Base-by-base conservation (phyloP, 345 rosid species). In the Eutrema heterophyllum region DNA sequence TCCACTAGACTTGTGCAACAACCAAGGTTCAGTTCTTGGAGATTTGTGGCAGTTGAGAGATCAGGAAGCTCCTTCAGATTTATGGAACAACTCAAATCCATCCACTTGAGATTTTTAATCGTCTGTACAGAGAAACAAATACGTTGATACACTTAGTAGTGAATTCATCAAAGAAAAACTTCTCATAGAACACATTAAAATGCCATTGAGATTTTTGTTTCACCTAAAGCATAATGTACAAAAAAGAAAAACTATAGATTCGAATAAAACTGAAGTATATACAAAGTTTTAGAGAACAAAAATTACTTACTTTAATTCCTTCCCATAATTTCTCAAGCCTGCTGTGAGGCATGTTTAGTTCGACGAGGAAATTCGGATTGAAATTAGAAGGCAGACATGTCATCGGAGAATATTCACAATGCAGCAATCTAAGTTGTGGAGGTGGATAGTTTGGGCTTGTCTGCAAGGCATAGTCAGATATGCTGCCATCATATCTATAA, bases 281-380 rank as follows among this genome's bases (percentile, higher is more conserved):
- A 48, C 52, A 18, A 48, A 48, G 12, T 16, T 9, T 7, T 13
- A 1, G 2, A 13, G 7, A 14, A 2, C 30, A 1, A 52, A 5
- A 53, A 27, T 12, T 53, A 56, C 66, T n/a, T 76, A 80, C 78
- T 51, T 72, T 48, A 5, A 3, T 30, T 50, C 68, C 51, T 24
- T 39, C 26, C 79, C 81, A 81, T 1, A 81, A 40, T 15, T 78
- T 64, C 15, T 78, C 38, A 2, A 81, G 24, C 2, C 18, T 14
- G 67, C 75, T 54, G 1, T 3, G 0, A 2, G 0, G 2, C 50
- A 80, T 26, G 11, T 6, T 27, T 35, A 78, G 49, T n/a, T 65
- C 63, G 6, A 78, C 68, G 5, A 69, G 70, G 2, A 61, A 54
- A 11, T 78, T 66, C 0, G 43, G n/a, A 24, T 18, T n/a, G 15